Conservation (phyloP, 1,139 yeast genomes). For the Blastobotrys illinoisensis region DNA sequence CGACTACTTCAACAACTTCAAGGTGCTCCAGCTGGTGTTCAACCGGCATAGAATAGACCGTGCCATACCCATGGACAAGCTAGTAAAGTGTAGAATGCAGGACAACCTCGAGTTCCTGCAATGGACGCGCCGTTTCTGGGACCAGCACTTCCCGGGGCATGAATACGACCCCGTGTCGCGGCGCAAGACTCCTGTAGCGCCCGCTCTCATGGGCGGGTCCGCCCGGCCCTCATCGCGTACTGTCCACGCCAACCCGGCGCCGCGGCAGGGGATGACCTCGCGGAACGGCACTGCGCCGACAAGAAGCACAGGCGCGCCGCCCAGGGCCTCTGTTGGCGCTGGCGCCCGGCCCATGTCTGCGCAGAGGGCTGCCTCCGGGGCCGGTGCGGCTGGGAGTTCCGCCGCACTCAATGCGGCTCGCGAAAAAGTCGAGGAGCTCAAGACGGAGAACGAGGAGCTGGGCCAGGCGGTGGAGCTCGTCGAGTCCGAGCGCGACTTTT, state of each 20-base stretch:
- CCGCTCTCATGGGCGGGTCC: not conserved
- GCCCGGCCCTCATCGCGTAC: conserved; percentile 8
- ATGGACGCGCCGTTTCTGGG: conserved; percentile 85
- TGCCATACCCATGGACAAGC: conserved; percentile 70
- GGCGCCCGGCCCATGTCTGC: conserved; percentile 12
- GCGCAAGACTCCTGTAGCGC: conserved; percentile 34
- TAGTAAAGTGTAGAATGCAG: conserved; percentile 84
- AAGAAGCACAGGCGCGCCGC: conserved; percentile 1
- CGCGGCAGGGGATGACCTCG: not conserved
- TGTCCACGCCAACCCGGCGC: conserved; percentile 7
- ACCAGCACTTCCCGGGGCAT: conserved; percentile 62
- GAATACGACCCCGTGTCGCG: conserved; percentile 63
- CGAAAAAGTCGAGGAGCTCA: conserved; percentile 35
- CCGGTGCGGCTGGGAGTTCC: conserved; percentile 9
- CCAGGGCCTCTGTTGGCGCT: conserved; percentile 3
- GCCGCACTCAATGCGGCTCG: conserved; percentile 16
- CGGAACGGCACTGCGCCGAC: not conserved
- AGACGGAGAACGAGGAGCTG: conserved; percentile 44
- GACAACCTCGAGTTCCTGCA: conserved; percentile 91
- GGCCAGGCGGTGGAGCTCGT: conserved; percentile 41
- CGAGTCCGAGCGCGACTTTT: conserved; percentile 69
- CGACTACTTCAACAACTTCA: conserved; percentile 75
- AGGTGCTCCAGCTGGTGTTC: conserved; percentile 75
- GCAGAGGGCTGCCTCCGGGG: conserved; percentile 10
- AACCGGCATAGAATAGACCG: conserved; percentile 66